Base-by-base conservation (phyloP, 108 stramenopile species). In the Fistulifera pelliculosa region DNA sequence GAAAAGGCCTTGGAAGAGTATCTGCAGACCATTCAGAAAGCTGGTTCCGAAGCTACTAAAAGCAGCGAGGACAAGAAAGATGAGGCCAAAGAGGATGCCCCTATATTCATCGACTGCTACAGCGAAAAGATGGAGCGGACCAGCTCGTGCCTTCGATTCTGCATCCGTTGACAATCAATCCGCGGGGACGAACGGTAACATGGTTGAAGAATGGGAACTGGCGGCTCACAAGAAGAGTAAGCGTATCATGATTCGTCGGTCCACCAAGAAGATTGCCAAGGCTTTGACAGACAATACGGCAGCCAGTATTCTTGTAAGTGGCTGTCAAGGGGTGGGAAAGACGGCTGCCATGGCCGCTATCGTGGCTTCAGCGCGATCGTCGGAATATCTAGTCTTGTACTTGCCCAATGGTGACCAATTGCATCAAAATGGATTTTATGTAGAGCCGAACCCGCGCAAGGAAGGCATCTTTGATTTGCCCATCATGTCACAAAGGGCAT, bases 141-240 rank as follows among this genome's bases (percentile, higher is more conserved):
- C 69, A 69, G 6, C 75, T 74, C n/a, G 76, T 83, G 25, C 88
- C 84, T 7, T 66, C 58, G 27, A 74, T 83, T 48, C 41, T 90
- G 38, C 62, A 64, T 39, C 84, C 88, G 10, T 65, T 85, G 7
- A 58, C 65, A 42, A 66, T 75, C 19, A 78, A 79, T 68, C 66
- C 67, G 19, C 57, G 67, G 38, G 81, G 75, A n/a, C 64, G 77
- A 27, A 19, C 11, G 44, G 44, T 11, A 45, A 19, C 6, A 90
- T 90, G 88, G 76, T 90, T 13, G 88, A 90, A 52, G 84, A 85
- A 55, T 90, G 88, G 88, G 74, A 83, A 51, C 58, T 90, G 18
- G 53, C 82, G 1, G 81, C 83, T 10, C 69, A 83, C 52, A 69
- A 79, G 27, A 59, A 68, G 42, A 79, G 83, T 4, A 83, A 85